A percentile compares a stretch with the other conserved stretches of the same genome.
Conservation (phyloP, 2,329 filamentous ascomycete species). For the Ophiostoma triangulosporum region DNA sequence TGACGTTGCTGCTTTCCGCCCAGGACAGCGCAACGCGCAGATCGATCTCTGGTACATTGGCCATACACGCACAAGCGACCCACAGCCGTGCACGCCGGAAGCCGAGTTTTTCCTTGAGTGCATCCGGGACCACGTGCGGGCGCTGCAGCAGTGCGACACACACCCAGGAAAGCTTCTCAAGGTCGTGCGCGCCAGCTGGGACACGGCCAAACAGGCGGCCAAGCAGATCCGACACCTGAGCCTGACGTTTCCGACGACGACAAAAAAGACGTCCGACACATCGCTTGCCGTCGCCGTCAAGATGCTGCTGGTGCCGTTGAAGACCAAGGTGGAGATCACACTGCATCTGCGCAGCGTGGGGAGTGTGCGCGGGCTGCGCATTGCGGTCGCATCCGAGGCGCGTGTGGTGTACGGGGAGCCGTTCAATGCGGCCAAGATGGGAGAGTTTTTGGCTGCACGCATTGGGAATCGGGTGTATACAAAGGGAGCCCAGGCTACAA, state of each 20-base stretch:
- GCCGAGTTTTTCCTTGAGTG: constrained; percentile 64
- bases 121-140: constrained; percentile 54
- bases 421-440: constrained; percentile 63
- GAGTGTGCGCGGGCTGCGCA: not conserved
- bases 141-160: constrained; percentile 43
- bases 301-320: constrained; percentile 48
- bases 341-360: constrained; percentile 34
- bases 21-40: constrained; percentile 30
- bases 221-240: constrained; percentile 49
- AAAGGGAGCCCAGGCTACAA: constrained; percentile 10
- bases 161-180: constrained; percentile 43
- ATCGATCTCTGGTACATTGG: constrained; percentile 62
- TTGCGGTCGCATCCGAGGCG: constrained; percentile 43
- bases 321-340: constrained; percentile 54
- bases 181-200: constrained; percentile 51
- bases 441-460: constrained; percentile 51
- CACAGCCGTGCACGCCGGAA: constrained; percentile 45
- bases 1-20: constrained; percentile 48
- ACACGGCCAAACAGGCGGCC: constrained; percentile 44
- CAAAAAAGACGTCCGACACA: constrained; percentile 51
- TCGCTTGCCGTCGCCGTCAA: constrained; percentile 47
- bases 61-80: constrained; percentile 37
- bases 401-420: constrained; percentile 63
- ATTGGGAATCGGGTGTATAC: constrained; percentile 28
- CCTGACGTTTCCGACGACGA: constrained; percentile 49